Conservation (phyloP, 2,329 filamentous ascomycete species). For the Mollisiaceae sp. region DNA sequence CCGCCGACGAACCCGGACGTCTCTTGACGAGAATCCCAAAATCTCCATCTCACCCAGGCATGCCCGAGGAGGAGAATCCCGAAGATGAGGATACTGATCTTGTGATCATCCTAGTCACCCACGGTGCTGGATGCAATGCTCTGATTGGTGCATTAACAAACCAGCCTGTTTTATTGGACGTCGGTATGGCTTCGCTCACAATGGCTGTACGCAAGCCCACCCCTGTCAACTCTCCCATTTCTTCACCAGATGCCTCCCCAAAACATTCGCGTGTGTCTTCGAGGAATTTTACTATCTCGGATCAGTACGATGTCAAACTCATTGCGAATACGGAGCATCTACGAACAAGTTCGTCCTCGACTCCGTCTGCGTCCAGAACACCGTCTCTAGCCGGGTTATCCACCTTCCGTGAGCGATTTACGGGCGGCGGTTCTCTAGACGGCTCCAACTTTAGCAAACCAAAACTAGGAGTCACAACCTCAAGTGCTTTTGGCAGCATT, state of each 20-base stretch:
- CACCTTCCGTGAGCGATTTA: slow-evolving; percentile 37
- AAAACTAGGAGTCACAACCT: slow-evolving; percentile 28
- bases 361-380: slow-evolving; percentile 45
- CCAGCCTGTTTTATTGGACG: slow-evolving; percentile 88
- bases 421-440: slow-evolving; percentile 39
- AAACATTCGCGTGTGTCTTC: slow-evolving; percentile 47
- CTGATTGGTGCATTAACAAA: slow-evolving; percentile 90
- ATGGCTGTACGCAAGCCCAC: slow-evolving; percentile 72
- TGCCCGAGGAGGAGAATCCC: slow-evolving; percentile 46
- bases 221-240: slow-evolving; percentile 29
- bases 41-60: slow-evolving; percentile 44
- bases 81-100: slow-evolving; percentile 73
- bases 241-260: slow-evolving; percentile 38
- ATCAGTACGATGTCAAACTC: slow-evolving; percentile 75
- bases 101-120: slow-evolving; percentile 86
- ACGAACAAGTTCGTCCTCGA: slow-evolving; percentile 48
- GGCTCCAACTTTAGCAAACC: slow-evolving; percentile 40
- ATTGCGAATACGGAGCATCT: slow-evolving; percentile 79
- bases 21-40: slow-evolving; percentile 54
- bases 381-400: slow-evolving; percentile 39
- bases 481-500: slow-evolving; percentile 40
- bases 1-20: slow-evolving; percentile 57
- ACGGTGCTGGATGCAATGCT: slow-evolving; percentile 95
- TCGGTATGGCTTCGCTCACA: slow-evolving; percentile 88
- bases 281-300: slow-evolving; percentile 53